Base-by-base conservation (phyloP, 1,284 basidiomycete species). In the Tremellales sp. region DNA sequence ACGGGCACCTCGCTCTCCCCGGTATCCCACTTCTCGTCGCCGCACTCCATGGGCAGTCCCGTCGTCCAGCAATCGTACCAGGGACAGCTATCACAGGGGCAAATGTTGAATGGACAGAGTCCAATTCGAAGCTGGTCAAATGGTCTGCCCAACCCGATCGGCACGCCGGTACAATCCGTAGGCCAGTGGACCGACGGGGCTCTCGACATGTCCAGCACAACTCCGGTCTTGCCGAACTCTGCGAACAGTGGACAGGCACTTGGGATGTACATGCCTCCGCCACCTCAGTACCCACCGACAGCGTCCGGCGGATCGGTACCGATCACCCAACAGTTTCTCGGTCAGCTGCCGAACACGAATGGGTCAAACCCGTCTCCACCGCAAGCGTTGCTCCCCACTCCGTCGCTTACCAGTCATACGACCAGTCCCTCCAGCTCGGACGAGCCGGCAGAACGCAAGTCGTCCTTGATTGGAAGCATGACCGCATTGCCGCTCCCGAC, bases 381-480 rank as follows among this genome's bases (percentile, higher is more conserved):
- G 35, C 44, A 52, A 15, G 40, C 13, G 17, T 37, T 63, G 8
- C 57, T 59, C 1, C 46, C 61, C 6, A 70, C 68, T 0, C 67
- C 70, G 0, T 59, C 66, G 1, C 46, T 73, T 26, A 65, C 64
- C 17, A 57, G 49, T 25, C 55, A 60, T 33, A 54, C 65, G 3
- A 63, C 62, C 13, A 68, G 64, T 45, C 65, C 68, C 0, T 58
- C 58, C 1, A 51, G 53, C 12, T 59, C 62, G 17, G 61, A 61
- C 31, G 62, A 62, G 44, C 61, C 56, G n/a, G 33, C 50, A 6
- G 61, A 64, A 27, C 45, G 51, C 21, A 49, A 29, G 23, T 23
- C 39, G 39, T 40, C 39, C 26, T 25, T 29, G 27, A 42, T 36
- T 6, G 33, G 33, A 6, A 36, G 33, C 19, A 17, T 36, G n/a